phyloP scores from a whole-genome alignment of 352 stramenopile species.

The Globisporangium paroecandrum region DNA sequence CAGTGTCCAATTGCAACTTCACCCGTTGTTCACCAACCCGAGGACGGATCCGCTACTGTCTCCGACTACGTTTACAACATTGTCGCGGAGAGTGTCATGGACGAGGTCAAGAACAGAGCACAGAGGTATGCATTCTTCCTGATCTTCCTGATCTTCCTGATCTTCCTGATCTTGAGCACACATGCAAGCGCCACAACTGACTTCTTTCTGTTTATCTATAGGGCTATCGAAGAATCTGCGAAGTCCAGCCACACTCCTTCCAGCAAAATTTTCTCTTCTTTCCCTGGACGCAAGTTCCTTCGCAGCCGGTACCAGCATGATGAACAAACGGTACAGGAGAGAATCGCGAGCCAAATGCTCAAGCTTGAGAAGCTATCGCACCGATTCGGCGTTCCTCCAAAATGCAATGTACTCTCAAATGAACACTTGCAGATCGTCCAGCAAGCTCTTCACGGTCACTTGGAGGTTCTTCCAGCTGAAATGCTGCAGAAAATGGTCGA shows the following conservation, averaged over 20 bases:
- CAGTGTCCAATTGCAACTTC: not conserved
- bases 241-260: not conserved
- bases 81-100: slow-evolving; percentile 15
- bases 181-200: not conserved
- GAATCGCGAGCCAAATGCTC: slow-evolving; percentile 31
- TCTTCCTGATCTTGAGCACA: not conserved
- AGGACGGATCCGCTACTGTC: not conserved
- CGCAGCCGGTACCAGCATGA: slow-evolving; percentile 47
- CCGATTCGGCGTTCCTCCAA: slow-evolving; percentile 45
- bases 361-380: slow-evolving; percentile 40
- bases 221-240: not conserved
- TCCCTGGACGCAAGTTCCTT: slow-evolving; percentile 42
- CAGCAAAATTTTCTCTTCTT: slow-evolving; percentile 30
- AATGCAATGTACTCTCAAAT: slow-evolving; percentile 36
- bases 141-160: no score
- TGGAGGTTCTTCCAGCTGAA: slow-evolving; percentile 50
- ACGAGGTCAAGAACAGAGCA: slow-evolving; percentile 24
- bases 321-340: slow-evolving; percentile 36
- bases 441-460: slow-evolving; percentile 51
- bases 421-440: slow-evolving; percentile 50
- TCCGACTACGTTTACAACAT: slow-evolving; percentile 18
- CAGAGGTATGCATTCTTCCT: slow-evolving; percentile 27
- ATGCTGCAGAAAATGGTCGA: slow-evolving; percentile 59
- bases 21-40: not conserved
- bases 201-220: not conserved